Conservation (phyloP, 2,329 filamentous ascomycete genomes). For the Aspergillus floridensis region DNA sequence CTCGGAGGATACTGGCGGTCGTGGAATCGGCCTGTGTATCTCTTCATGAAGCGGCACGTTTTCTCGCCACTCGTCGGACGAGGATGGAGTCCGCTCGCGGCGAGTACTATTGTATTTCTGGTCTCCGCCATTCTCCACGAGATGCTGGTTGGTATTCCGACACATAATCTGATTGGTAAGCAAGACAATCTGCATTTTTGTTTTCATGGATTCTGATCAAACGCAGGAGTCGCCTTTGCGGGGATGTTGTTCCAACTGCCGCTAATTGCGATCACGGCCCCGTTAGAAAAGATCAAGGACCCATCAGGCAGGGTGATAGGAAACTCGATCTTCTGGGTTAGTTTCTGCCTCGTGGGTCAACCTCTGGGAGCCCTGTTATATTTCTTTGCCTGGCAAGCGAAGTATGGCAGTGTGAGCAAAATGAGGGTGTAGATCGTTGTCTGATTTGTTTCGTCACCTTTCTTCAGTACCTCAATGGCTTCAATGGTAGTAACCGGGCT, state of each 20-base stretch:
- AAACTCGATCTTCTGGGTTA: slow-evolving; percentile 94
- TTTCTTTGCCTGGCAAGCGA: slow-evolving; percentile 98
- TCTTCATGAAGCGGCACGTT: slow-evolving; percentile 93
- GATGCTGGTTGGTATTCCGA: slow-evolving; percentile 86
- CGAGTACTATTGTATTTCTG: slow-evolving; percentile 80
- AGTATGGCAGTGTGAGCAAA: slow-evolving; percentile 77
- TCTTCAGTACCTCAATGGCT: not conserved
- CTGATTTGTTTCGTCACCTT: not conserved
- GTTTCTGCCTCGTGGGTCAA: slow-evolving; percentile 92
- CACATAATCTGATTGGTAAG: slow-evolving; percentile 85
- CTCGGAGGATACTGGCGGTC: slow-evolving; percentile 88
- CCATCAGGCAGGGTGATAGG: slow-evolving; percentile 76
- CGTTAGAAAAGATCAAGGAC: slow-evolving; percentile 74
- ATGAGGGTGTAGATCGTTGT: slow-evolving; percentile 15
- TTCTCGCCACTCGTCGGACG: slow-evolving; percentile 84
- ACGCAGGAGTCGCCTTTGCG: slow-evolving; percentile 77
- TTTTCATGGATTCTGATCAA: slow-evolving; percentile 10
- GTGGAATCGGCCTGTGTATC: slow-evolving; percentile 97
- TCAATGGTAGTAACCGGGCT: not conserved
- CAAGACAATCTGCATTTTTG: not conserved
- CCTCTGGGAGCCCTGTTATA: slow-evolving; percentile 89
- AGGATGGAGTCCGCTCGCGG: slow-evolving; percentile 68
- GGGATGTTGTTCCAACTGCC: slow-evolving; percentile 95
- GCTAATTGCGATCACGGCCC: slow-evolving; percentile 75
- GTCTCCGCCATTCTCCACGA: slow-evolving; percentile 90